Percentiles rank a stretch among this genome's conserved stretches.
Conservation (phyloP, 2,329 filamentous ascomycete genomes). For the Arthrobotrys pseudoclavata region DNA sequence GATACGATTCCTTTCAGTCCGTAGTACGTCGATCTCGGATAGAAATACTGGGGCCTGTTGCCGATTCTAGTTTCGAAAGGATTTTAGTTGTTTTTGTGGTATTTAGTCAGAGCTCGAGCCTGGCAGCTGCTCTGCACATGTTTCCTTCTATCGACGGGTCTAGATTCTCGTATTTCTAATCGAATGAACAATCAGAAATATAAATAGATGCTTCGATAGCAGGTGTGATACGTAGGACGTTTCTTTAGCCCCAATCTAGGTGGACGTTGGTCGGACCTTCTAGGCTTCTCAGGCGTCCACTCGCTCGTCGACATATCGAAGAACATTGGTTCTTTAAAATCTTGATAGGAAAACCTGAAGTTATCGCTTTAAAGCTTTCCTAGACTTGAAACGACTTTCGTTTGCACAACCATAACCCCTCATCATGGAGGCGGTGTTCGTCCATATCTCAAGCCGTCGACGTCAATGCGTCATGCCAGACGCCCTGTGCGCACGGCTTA, state of each 20-base stretch:
- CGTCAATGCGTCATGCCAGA: constrained; percentile 3
- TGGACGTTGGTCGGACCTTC: neutral
- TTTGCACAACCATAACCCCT: neutral
- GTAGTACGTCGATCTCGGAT: neutral
- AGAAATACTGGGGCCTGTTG: neutral
- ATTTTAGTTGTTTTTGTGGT: constrained; percentile 5
- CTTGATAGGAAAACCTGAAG: neutral
- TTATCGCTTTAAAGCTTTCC: neutral
- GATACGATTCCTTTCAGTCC: constrained; percentile 1
- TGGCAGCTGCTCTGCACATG: neutral
- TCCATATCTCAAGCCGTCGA: constrained; percentile 14
- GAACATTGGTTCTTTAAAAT: neutral
- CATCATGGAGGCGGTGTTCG: neutral
- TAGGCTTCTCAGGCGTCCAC: neutral
- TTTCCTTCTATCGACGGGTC: neutral
- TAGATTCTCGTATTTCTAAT: constrained; percentile 1
- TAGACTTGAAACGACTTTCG: neutral
- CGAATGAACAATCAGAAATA: neutral
- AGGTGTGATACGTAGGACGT: neutral
- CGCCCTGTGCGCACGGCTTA: neutral
- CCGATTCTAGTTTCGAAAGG: neutral
- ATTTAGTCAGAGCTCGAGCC: neutral
- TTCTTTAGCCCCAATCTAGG: neutral
- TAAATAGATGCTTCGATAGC: constrained; percentile 2
- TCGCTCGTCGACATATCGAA: neutral